phyloP scores from a whole-genome alignment of 176 grass and related monocot species.

The Chrysopogon serrulatus region DNA sequence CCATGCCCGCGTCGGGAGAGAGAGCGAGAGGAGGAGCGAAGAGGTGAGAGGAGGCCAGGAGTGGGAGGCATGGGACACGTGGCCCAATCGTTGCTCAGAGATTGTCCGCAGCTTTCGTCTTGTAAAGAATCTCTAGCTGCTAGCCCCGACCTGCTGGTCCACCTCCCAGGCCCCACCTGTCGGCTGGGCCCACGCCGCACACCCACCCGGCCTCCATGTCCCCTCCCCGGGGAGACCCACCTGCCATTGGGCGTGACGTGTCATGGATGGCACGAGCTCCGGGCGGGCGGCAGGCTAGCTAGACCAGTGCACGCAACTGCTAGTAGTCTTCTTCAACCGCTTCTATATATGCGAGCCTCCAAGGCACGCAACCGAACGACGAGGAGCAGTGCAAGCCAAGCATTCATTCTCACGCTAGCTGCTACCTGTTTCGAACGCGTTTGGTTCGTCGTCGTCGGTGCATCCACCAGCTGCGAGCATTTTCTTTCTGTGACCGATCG shows the following conservation, averaged over 20 bases:
- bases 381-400: slow-evolving; percentile 6
- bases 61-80: too few relatives aligned
- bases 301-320: not conserved
- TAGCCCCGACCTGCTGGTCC: slow-evolving; percentile 29
- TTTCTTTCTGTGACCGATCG: not conserved
- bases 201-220: not conserved
- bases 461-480: not conserved
- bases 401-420: not conserved
- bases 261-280: not conserved
- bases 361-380: slow-evolving; percentile 3
- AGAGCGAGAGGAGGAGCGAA: too few relatives aligned
- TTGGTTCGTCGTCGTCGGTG: not conserved
- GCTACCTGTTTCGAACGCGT: not conserved
- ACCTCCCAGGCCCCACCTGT: slow-evolving; percentile 17
- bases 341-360: slow-evolving; percentile 11
- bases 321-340: too few relatives aligned
- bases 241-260: not conserved
- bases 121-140: too few relatives aligned
- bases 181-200: slow-evolving; percentile 8
- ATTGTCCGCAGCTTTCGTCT: too few relatives aligned
- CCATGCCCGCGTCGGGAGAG: too few relatives aligned
- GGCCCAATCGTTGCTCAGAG: too few relatives aligned
- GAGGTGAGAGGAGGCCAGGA: too few relatives aligned
- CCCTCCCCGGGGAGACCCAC: not conserved
- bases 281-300: too few relatives aligned